Evolutionary conservation across 768 basidiomycete species (phyloP).

Genomic region (Phanerodontia chrysosporium): DNA sequence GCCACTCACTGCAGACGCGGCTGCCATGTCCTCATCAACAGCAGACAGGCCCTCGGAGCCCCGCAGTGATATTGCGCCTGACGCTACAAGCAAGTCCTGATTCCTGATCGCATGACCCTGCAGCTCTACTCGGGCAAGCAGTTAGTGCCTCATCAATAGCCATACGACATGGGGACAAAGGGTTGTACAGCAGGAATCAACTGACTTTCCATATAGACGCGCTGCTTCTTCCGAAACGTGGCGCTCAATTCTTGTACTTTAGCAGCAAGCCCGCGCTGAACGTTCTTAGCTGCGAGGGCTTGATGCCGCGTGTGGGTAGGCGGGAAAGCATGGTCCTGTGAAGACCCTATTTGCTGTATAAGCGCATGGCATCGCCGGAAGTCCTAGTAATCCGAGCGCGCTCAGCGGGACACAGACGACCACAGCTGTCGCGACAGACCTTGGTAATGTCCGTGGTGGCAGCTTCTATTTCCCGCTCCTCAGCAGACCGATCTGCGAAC

Average conservation of each 20-base stretch:
- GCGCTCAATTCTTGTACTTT: constrained; percentile 92
- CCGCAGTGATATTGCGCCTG: constrained; percentile 77
- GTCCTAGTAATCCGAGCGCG: constrained; percentile 25
- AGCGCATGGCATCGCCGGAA: constrained; percentile 42
- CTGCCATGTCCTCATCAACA: constrained; percentile 86
- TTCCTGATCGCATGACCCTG: constrained; percentile 98
- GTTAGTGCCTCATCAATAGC: neutral
- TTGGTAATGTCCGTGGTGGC: constrained; percentile 86
- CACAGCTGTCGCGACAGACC: constrained; percentile 33
- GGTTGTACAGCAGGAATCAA: constrained; percentile 18
- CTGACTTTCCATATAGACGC: constrained; percentile 97
- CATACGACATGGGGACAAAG: constrained; percentile 11
- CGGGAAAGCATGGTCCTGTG: constrained; percentile 60
- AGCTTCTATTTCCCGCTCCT: constrained; percentile 90
- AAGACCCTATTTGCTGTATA: constrained; percentile 69
- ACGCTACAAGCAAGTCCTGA: constrained; percentile 88
- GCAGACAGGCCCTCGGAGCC: constrained; percentile 81
- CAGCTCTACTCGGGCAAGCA: constrained; percentile 52
- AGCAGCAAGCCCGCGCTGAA: constrained; percentile 93
- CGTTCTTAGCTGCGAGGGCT: constrained; percentile 79
- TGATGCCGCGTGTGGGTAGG: constrained; percentile 51
- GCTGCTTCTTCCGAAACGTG: constrained; percentile 94
- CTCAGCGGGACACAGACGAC: constrained; percentile 2
- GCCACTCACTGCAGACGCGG: constrained; percentile 50
- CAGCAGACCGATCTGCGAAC: constrained; percentile 89